A percentile compares a stretch with the other conserved stretches of the same genome.
Evolutionary conservation across 148 eudicot species (phyloP).

Genomic region (Arctostaphylos glauca): DNA sequence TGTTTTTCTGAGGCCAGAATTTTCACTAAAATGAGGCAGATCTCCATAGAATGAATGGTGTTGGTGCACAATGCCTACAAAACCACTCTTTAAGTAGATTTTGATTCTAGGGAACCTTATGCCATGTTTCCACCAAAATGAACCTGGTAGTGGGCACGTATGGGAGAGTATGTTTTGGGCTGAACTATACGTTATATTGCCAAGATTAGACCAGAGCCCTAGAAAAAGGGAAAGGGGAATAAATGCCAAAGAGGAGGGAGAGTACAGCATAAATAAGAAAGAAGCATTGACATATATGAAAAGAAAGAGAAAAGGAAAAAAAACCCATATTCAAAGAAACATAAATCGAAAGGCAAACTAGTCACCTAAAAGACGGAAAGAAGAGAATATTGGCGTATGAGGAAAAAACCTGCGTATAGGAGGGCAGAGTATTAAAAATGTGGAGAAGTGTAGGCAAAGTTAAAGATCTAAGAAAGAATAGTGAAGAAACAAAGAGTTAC

Average conservation of each 20-base stretch:
- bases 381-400: too few relatives aligned
- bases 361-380: too few relatives aligned
- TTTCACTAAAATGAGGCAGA: neutral
- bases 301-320: neutral
- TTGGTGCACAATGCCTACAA: neutral
- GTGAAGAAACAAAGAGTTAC: too few relatives aligned
- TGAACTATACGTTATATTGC: neutral
- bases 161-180: neutral
- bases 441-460: too few relatives aligned
- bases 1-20: neutral
- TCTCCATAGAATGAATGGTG: neutral
- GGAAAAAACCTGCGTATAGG: too few relatives aligned
- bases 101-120: conserved; percentile 1
- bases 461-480: too few relatives aligned
- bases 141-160: neutral
- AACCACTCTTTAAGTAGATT: neutral
- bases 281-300: neutral
- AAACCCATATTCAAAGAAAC: neutral
- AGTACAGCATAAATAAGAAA: too few relatives aligned
- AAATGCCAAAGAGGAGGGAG: too few relatives aligned
- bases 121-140: neutral
- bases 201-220: neutral
- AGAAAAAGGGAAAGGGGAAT: too few relatives aligned
- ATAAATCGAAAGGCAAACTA: too few relatives aligned
- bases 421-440: too few relatives aligned